Conservation (phyloP, 2,329 filamentous ascomycete genomes). For the Colletotrichum tamarilloi region DNA sequence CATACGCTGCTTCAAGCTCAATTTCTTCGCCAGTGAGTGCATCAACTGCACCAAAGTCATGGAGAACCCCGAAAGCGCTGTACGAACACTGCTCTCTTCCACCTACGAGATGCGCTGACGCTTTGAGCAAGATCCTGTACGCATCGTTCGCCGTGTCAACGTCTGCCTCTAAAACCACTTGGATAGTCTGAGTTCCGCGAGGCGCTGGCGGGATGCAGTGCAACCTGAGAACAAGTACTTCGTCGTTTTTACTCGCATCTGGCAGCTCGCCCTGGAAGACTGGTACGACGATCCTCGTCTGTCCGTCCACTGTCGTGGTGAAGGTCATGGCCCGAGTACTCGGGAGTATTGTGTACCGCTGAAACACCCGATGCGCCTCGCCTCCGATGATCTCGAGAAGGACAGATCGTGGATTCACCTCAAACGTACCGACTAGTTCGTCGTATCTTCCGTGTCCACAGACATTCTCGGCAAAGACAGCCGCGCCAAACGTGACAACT, state of each 20-base stretch:
- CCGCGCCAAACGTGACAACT: neutral
- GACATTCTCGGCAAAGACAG: neutral
- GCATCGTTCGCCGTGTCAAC: neutral
- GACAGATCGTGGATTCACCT: neutral
- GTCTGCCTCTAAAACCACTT: neutral
- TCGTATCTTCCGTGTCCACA: neutral
- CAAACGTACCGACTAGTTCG: neutral
- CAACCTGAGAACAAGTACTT: neutral
- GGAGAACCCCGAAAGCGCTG: neutral
- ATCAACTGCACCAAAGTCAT: neutral
- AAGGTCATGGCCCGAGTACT: neutral
- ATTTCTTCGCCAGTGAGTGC: neutral
- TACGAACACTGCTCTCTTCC: neutral
- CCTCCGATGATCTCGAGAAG: neutral
- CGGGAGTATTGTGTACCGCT: neutral
- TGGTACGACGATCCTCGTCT: neutral
- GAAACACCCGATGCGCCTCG: neutral
- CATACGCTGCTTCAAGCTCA: slow-evolving; percentile 1
- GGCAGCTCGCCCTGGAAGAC: slow-evolving; percentile 4
- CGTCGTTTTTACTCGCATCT: neutral
- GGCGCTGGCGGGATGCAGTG: neutral
- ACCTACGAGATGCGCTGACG: neutral
- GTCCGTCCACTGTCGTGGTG: neutral
- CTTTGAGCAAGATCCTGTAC: neutral
- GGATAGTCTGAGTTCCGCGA: neutral